phyloP scores from a whole-genome alignment of 495 filamentous ascomycete species.

The Podospora anserina region DNA sequence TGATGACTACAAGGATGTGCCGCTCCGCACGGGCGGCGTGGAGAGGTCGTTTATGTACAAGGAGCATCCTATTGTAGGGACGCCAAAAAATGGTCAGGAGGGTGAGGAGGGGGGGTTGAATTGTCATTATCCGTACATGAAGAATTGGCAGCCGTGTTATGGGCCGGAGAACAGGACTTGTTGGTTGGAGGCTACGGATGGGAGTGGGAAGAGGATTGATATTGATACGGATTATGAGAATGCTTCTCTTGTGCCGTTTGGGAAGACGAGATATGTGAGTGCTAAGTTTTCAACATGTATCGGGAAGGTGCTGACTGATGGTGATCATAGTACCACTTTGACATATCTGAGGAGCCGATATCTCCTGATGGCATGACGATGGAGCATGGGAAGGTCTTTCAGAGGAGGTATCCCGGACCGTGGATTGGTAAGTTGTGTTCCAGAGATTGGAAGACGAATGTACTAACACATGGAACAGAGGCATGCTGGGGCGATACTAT shows the following conservation, averaged over 20 bases:
- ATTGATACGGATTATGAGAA: constrained; percentile 20
- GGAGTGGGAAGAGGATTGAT: constrained; percentile 7
- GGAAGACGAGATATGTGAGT: background rate
- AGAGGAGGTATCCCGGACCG: constrained; percentile 15
- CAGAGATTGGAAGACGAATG: background rate
- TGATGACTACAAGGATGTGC: background rate
- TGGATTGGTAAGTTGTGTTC: constrained; percentile 15
- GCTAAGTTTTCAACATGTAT: background rate
- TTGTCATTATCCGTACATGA: constrained; percentile 15
- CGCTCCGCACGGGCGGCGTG: constrained; percentile 5
- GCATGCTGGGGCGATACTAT: constrained; percentile 57
- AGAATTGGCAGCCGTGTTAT: constrained; percentile 12
- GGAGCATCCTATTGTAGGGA: constrained; percentile 2
- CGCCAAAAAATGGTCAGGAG: constrained; percentile 18
- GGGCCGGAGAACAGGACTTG: constrained; percentile 11
- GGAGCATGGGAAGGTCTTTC: constrained; percentile 22
- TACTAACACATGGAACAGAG: constrained; percentile 35
- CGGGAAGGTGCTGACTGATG: background rate
- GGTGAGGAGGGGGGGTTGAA: constrained; percentile 1
- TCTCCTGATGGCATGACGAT: constrained; percentile 18
- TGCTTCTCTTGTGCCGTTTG: constrained; percentile 1
- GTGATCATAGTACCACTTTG: constrained; percentile 10
- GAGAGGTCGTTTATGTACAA: constrained; percentile 6
- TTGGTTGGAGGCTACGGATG: constrained; percentile 14
- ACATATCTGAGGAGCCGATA: constrained; percentile 19